Conservation (phyloP, 2,329 filamentous ascomycete species). For the Gaeumannomyces tritici region DNA sequence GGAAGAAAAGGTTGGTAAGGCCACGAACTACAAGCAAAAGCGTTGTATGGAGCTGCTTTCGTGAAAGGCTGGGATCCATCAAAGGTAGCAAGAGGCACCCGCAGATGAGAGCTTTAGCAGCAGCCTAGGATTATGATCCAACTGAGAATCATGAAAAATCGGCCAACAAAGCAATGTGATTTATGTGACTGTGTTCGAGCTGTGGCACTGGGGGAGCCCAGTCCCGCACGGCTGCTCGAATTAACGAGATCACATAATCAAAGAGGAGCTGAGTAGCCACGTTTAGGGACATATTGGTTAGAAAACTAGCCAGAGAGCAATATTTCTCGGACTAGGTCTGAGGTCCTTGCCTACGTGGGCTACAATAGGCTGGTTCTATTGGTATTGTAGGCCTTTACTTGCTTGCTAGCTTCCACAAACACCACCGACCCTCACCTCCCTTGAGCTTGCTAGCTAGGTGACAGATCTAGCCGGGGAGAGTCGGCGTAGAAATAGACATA, state of each 20-base stretch:
- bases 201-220: not conserved
- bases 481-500: no score
- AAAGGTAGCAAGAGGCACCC: not conserved
- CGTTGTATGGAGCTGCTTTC: not conserved
- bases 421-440: no score
- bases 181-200: not conserved
- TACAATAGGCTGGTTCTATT: no score
- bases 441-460: no score
- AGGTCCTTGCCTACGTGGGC: no score
- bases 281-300: not conserved
- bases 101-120: not conserved
- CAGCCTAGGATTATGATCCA: no score
- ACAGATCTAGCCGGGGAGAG: no score
- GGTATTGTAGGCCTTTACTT: no score
- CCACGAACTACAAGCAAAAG: not conserved
- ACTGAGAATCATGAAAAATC: not conserved
- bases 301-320: not conserved
- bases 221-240: not conserved
- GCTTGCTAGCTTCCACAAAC: no score
- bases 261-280: not conserved
- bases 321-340: no score
- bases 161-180: not conserved
- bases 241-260: not conserved
- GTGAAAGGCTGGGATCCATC: not conserved
- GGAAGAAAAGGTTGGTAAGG: not conserved